These are phyloP conservation scores for Arabis alpina DNA, from an alignment of 345 rosid species.

Conservation along the genomic window DNA sequence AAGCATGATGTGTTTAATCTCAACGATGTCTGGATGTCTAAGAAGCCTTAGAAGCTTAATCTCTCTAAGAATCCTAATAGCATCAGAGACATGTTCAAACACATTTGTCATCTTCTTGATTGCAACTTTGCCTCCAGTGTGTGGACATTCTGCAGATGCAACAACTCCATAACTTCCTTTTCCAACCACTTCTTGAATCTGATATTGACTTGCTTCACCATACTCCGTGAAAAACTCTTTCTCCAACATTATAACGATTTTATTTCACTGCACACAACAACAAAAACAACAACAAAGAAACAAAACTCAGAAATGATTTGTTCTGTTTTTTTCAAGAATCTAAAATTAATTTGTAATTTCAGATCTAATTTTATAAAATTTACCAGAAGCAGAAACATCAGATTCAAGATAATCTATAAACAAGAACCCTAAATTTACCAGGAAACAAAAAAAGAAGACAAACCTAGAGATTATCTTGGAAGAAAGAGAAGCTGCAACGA, in stretches of 20 bases:
- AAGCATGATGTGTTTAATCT: slow-evolving; percentile 95
- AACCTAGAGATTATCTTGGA: neutral
- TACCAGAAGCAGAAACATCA: neutral
- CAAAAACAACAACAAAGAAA: neutral
- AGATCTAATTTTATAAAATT: slow-evolving; percentile 12
- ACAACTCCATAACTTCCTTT: slow-evolving; percentile 99
- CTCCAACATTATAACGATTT: slow-evolving; percentile 57
- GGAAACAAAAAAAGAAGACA: too few relatives aligned
- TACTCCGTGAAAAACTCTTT: slow-evolving; percentile 94
- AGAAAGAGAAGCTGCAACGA: slow-evolving; percentile 31
- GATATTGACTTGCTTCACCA: slow-evolving; percentile 95
- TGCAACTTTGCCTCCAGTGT: slow-evolving; percentile 92
- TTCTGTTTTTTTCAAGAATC: neutral
- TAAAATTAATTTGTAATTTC: neutral
- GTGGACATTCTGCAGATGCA: slow-evolving; percentile 91
- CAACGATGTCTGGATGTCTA: slow-evolving; percentile 81
- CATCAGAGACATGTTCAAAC: slow-evolving; percentile 94
- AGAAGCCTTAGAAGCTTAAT: slow-evolving; percentile 94
- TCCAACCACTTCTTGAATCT: slow-evolving; percentile 91
- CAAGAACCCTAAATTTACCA: slow-evolving; percentile 20
- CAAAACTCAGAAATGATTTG: slow-evolving; percentile 2
- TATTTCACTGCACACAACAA: slow-evolving; percentile 9
- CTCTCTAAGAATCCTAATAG: slow-evolving; percentile 89
- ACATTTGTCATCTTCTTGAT: slow-evolving; percentile 92
- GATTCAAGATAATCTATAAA: slow-evolving; percentile 9